These are phyloP conservation scores for Neofusicoccum cordaticola DNA, from an alignment of 2,329 filamentous ascomycete genomes.

Conservation along the genomic window DNA sequence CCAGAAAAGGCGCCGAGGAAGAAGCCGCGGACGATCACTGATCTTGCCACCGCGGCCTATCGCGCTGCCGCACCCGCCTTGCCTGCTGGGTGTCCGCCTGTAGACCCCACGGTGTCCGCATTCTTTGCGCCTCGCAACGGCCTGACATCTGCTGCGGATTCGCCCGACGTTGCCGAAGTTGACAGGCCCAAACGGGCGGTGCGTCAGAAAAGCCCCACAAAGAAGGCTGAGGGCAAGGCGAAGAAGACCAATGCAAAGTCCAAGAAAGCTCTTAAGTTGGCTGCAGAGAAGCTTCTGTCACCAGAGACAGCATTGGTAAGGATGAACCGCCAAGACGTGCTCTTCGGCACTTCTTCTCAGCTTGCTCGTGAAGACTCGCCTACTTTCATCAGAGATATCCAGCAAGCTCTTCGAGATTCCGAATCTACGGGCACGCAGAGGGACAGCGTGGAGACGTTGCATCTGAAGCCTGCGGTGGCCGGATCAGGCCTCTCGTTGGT, in stretches of 20 bases:
- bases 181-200: conserved; percentile 19
- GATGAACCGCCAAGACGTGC: conserved; percentile 33
- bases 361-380: conserved; percentile 38
- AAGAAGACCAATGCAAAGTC: conserved; percentile 25
- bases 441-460: not conserved
- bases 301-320: conserved; percentile 30
- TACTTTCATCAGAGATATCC: conserved; percentile 33
- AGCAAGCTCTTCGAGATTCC: conserved; percentile 34
- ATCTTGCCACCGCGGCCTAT: conserved; percentile 37
- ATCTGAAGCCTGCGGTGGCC: not conserved
- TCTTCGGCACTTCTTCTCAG: conserved; percentile 43
- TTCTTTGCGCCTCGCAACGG: conserved; percentile 27
- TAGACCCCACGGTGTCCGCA: conserved; percentile 19
- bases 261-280: conserved; percentile 26
- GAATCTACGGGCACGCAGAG: conserved; percentile 20
- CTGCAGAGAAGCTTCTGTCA: conserved; percentile 37
- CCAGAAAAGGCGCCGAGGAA: conserved; percentile 34
- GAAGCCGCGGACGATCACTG: conserved; percentile 39
- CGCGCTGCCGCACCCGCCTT: conserved; percentile 23
- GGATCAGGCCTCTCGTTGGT: not conserved
- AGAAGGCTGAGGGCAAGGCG: conserved; percentile 17
- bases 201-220: conserved; percentile 19
- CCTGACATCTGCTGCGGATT: not conserved
- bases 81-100: not conserved
- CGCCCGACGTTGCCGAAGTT: conserved; percentile 18